Base-by-base conservation (phyloP, 2,329 filamentous ascomycete genomes). In the Sporothrix inflata region DNA sequence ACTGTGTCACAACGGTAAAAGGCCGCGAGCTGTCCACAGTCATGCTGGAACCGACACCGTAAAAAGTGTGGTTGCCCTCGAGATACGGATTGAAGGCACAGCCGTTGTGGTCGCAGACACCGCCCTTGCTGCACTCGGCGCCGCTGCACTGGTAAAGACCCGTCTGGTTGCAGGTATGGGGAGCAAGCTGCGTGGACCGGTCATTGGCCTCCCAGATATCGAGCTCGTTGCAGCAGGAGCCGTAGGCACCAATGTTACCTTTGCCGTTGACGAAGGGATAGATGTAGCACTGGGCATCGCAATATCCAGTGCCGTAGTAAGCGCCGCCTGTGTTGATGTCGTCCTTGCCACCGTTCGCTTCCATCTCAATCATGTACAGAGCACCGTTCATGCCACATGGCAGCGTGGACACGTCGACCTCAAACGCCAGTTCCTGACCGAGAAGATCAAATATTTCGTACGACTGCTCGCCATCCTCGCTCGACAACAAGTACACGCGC, bases 21-120 rank as follows among this genome's bases (percentile, higher is more conserved):
- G 85, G 85, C 75, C 83, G 83, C 63, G 78, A 84, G 61, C 87
- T 89, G 79, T 90, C 85, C 73, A 91, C 83, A 16, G 82, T 88
- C 78, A 82, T 83, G 74, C n/a, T n/a, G 12, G 34, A 21, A 3
- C 38, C 60, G 21, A 68, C 49, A 12, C 74, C 75, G 70, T 87
- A 91, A 82, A 91, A 91, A 78, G 82, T 80, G 30, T 81, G 81
- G 79, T 87, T 85, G 63, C 88, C 89, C 82, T 88, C 84, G 76
- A 88, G 88, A 85, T 86, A 91, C 19, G 85, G 81, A 84, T 90
- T 90, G 83, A 87, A 90, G 78, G 90, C 89, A 77, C 89, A 91
- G 24, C 89, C 89, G 75, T 88, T 86, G 73, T 86, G 86, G 78
- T 91, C 89, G 81, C 89, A 91, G 65, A 85, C 80, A 72, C 88